Evolutionary conservation across 306 rosid genomes (phyloP).

Genomic region (Luffa acutangula): DNA sequence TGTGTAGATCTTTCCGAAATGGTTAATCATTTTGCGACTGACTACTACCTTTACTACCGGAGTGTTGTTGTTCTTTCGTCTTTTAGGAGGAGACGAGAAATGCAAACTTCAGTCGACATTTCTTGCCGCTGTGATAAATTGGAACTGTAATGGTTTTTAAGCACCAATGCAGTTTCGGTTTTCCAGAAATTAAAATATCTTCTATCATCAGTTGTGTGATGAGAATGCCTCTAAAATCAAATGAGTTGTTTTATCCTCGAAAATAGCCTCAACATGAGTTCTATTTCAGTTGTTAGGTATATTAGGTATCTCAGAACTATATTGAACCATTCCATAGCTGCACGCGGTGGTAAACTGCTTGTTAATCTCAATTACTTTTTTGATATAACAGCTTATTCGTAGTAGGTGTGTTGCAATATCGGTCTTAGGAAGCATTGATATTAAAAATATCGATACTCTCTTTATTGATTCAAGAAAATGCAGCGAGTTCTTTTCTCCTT

Average conservation of each 20-base stretch:
- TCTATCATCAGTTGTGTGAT: background rate
- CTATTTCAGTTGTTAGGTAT: background rate
- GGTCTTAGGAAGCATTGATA: background rate
- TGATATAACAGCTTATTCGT: background rate
- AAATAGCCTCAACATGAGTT: background rate
- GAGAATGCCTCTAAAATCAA: background rate
- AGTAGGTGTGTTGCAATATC: background rate
- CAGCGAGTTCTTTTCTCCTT: background rate
- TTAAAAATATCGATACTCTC: background rate
- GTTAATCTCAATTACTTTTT: background rate
- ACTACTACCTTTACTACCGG: background rate
- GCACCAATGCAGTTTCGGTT: background rate
- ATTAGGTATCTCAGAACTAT: background rate
- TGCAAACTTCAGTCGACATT: background rate
- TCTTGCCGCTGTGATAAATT: background rate
- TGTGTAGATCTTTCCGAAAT: background rate
- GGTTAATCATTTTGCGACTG: background rate
- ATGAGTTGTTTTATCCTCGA: background rate
- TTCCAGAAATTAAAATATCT: background rate
- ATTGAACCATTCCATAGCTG: background rate
- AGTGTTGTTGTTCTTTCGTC: background rate
- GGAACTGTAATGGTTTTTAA: background rate
- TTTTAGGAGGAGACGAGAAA: background rate
- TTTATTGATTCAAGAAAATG: background rate
- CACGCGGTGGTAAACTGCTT: background rate